Base-by-base conservation (phyloP, 805 yeast genomes). In the Saccharomycopsis sp. region DNA sequence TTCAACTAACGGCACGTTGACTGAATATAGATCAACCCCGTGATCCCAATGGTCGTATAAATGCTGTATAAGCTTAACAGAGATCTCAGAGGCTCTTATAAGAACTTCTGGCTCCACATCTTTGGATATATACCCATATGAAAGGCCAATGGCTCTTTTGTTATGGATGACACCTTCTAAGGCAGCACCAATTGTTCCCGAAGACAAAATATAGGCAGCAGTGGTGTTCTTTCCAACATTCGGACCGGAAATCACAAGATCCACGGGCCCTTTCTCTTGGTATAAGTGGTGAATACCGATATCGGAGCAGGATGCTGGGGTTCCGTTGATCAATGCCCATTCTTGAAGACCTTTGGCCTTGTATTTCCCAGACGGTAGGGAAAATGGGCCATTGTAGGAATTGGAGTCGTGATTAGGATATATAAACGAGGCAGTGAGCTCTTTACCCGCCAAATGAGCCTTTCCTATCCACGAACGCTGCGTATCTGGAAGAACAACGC, bases 381-480 rank as follows among this genome's bases (percentile, higher is more conserved):
- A 73, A 64, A 80, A 87, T 0, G 94, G 95, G 0, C 95, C 97
- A 65, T 73, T 76, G 69, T 69, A 89, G 18, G 75, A 73, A 67
- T 78, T 82, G 58, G 77, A 84, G 18, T 71, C 67, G 15, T 75
- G 69, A 0, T 81, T 76, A 18, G 87, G 79, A 65, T 88, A 88
- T n/a, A 86, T 75, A 67, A 82, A 88, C 1, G 80, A 75, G 1
- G 87, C 80, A 1, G 81, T 72, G 47, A 87, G 73, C 24, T 81
- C 79, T 62, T 80, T 78, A 4, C 90, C 92, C 0, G 95, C 95
- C 66, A 94, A 83, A 74, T 91, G 97, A 3, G 99, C 98, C 70
- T 94, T 94, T 41, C 97, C 97, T 58, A 91, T 92, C 99, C 99
- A 94, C 14, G 97, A 91, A 64, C 94, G 73, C 64, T 89, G 96